Evolutionary conservation across 2,329 filamentous ascomycete species (phyloP).

Genomic region (Keithomyces neogunnii): DNA sequence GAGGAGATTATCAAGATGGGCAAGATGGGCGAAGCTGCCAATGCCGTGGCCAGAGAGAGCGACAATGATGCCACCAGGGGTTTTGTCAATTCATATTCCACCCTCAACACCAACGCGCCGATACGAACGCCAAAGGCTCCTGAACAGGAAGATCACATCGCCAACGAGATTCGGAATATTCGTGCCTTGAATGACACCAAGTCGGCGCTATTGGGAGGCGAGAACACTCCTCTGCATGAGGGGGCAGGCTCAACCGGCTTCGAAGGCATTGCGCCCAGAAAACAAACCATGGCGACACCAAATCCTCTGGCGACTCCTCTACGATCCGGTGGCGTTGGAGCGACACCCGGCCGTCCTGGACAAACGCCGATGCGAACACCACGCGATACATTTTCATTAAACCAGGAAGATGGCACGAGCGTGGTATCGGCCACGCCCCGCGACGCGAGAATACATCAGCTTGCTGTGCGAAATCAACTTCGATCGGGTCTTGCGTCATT

Average conservation of each 20-base stretch:
- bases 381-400: conserved; percentile 78
- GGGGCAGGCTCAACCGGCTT: conserved; percentile 79
- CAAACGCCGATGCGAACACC: conserved; percentile 84
- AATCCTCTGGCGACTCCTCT: conserved; percentile 93
- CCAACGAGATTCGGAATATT: conserved; percentile 94
- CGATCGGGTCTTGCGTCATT: conserved; percentile 68
- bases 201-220: conserved; percentile 84
- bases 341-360: conserved; percentile 61
- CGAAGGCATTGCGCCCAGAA: conserved; percentile 72
- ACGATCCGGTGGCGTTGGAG: conserved; percentile 55
- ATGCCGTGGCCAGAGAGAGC: conserved; percentile 61
- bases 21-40: conserved; percentile 82
- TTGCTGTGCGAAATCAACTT: conserved; percentile 60
- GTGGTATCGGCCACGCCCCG: conserved; percentile 66
- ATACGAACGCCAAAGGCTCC: conserved; percentile 89
- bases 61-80: conserved; percentile 82
- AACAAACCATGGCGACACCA: conserved; percentile 77
- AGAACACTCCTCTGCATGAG: conserved; percentile 84
- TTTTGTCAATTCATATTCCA: conserved; percentile 78
- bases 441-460: conserved; percentile 64
- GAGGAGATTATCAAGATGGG: conserved; percentile 99
- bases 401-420: conserved; percentile 60
- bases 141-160: conserved; percentile 88
- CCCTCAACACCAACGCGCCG: conserved; percentile 71
- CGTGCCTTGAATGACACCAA: conserved; percentile 86